Evolutionary conservation across 1,139 yeast species (phyloP), one percentile per base, ranked within the genome.

Genomic region (Candida neerlandica): DNA sequence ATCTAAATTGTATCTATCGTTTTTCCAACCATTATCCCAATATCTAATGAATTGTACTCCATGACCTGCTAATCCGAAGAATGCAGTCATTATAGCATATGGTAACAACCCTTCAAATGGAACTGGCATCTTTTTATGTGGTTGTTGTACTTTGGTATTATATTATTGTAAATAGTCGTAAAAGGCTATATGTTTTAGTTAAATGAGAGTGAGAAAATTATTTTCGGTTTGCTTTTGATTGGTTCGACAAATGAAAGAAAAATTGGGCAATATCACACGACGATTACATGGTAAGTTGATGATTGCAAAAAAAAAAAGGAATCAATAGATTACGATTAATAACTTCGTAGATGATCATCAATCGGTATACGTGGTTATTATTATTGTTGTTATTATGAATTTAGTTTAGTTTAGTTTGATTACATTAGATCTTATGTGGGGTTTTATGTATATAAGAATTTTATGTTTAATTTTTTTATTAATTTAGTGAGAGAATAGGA

Each of bases 11-110:
- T 63, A 76, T 59, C 81, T 65, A 63, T 76, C 80, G 48, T 74
- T 73, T 57, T 76, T 76, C 80, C 80, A 76, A 19, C 81, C 81
- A 62, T 75, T 76, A 56, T 76, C 80, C 80, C 80, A 76, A 65
- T 76, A 75, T 67, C 80, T 71, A 52, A 76, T 62, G 56, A 66
- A 72, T 33, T 75, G 78, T 29, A 66, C 74, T 51, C 80, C 81
- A 59, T 74, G 77, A 46, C 81, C 81, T 35, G 81, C 80, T 39
- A 76, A 56, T n/a, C 77, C 80, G 53, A 71, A 76, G 60, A 76
- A 76, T 26, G 72, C 80, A 45, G 77, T 65, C 81, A 76, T 76
- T 55, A 76, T 70, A 49, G 78, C 75, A 53, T 72, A 76, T 45
- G 81, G 81, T 56, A 76, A 65, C 57, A 76, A 74, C 51, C 80